Base-by-base conservation (phyloP, 1,284 basidiomycete genomes). In the Sporisorium sorghi region DNA sequence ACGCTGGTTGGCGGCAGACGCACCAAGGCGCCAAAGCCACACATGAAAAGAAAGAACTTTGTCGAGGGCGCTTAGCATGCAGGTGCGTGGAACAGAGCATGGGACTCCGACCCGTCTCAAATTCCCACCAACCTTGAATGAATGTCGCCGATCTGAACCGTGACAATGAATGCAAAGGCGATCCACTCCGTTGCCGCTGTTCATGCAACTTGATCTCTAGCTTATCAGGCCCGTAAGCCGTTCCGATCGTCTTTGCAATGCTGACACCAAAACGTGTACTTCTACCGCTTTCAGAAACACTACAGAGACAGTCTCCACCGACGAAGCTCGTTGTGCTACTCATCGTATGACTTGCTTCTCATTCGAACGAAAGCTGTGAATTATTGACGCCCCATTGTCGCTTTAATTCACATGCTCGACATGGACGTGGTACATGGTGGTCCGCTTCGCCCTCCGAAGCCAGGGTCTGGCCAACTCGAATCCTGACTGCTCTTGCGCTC, bases 381-480 rank as follows among this genome's bases (percentile, higher is more conserved):
- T 30, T 30, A 7, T 30, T 30, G 26, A 46, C 26, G 43, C 43
- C 23, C 43, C 26, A 3, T 24, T 14, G 43, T 44, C 3, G 15
- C 28, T 30, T n/a, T 15, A 10, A 10, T 15, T 30, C 26, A 17
- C 15, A 46, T 14, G 35, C 15, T 37, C 14, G 15, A 7, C 23
- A 15, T 14, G 24, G 1, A 24, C 17, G 17, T 17, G 15, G 26
- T 24, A 30, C 15, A 46, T 24, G 17, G 15, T 46, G 44, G 24
- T 46, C 44, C 44, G 44, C 44, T 46, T 46, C 44, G 23, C 8
- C 26, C 44, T 44, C 24, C 43, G 43, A 26, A 44, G 43, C 43
- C 15, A 15, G 43, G 26, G 43, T 28, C 12, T 26, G 17, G 15
- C 24, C 43, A 26, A 17, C 1, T 17, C 24, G 24, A 26, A 23